Conservation (phyloP, 768 basidiomycete genomes). For the Tricholoma saponaceum region DNA sequence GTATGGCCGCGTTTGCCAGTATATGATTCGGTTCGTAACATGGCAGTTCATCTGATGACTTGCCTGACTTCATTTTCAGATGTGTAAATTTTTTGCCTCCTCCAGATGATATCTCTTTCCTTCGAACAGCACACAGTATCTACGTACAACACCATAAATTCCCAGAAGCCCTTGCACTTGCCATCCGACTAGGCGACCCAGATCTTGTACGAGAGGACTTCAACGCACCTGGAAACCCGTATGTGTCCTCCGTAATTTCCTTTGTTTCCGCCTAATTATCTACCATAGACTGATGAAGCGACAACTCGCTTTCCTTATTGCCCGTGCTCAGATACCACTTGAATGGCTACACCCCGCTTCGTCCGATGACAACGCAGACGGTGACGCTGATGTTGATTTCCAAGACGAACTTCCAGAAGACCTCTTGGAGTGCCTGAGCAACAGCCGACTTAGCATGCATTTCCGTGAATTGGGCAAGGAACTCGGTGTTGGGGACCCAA, state of each 20-base stretch:
- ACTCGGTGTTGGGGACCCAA: conserved; percentile 83
- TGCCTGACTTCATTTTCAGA: conserved; percentile 28
- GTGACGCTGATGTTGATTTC: conserved; percentile 50
- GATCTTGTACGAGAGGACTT: conserved; percentile 85
- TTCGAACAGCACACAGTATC: conserved; percentile 83
- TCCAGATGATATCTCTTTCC: conserved; percentile 88
- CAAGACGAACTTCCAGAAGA: conserved; percentile 74
- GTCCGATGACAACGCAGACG: conserved; percentile 45
- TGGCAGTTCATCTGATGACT: not conserved
- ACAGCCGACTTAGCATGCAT: conserved; percentile 74
- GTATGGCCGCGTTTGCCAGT: conserved; percentile 85
- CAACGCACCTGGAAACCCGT: conserved; percentile 85
- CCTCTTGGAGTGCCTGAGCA: conserved; percentile 81
- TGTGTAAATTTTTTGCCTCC: conserved; percentile 89
- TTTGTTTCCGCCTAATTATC: not conserved
- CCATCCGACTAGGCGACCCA: conserved; percentile 79
- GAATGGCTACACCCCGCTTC: conserved; percentile 75
- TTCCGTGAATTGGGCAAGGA: conserved; percentile 95
- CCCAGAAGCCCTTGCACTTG: conserved; percentile 85
- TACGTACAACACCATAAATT: conserved; percentile 85
- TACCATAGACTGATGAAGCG: conserved; percentile 76
- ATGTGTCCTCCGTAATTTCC: conserved; percentile 25
- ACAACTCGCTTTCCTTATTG: conserved; percentile 91
- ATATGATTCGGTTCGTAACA: conserved; percentile 82
- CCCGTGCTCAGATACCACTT: conserved; percentile 85